Conservation (phyloP, 495 filamentous ascomycete genomes). For the Cercophora newfieldiana region DNA sequence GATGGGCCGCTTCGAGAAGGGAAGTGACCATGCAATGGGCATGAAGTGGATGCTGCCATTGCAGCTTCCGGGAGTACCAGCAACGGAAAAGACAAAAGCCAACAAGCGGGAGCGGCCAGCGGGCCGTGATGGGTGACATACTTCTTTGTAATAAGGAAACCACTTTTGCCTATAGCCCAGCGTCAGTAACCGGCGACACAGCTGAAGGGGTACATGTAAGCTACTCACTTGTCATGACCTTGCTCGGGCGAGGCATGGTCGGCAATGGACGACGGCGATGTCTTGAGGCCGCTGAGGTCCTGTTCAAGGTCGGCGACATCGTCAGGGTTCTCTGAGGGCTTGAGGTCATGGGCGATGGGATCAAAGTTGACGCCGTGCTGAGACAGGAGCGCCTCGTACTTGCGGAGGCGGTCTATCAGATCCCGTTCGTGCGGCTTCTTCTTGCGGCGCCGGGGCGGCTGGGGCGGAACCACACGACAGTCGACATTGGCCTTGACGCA, state of each 20-base stretch:
- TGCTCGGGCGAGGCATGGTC: slow-evolving; percentile 36
- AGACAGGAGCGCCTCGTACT: slow-evolving; percentile 55
- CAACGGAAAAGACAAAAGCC: background rate
- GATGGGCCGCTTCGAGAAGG: background rate
- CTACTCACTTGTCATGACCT: slow-evolving; percentile 35
- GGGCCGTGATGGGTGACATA: slow-evolving; percentile 23
- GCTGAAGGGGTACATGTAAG: slow-evolving; percentile 2
- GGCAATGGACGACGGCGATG: slow-evolving; percentile 34
- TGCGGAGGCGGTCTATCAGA: slow-evolving; percentile 52
- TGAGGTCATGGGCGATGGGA: slow-evolving; percentile 43
- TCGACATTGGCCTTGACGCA: slow-evolving; percentile 62
- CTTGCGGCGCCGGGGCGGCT: slow-evolving; percentile 59
- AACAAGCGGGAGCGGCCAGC: background rate
- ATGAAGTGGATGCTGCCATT: too few species aligned
- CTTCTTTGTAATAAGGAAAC: slow-evolving; percentile 46
- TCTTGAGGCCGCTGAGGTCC: slow-evolving; percentile 45
- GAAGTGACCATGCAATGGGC: too few species aligned
- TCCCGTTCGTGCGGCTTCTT: slow-evolving; percentile 55
- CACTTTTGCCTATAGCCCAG: slow-evolving; percentile 33
- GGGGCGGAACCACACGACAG: slow-evolving; percentile 60
- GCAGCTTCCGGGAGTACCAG: background rate
- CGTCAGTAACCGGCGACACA: background rate
- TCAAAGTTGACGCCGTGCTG: slow-evolving; percentile 53
- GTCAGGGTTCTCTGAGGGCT: slow-evolving; percentile 43
- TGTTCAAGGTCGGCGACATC: slow-evolving; percentile 52